phyloP scores from a whole-genome alignment of 441 rosid species.

The Erodium moschatum region DNA sequence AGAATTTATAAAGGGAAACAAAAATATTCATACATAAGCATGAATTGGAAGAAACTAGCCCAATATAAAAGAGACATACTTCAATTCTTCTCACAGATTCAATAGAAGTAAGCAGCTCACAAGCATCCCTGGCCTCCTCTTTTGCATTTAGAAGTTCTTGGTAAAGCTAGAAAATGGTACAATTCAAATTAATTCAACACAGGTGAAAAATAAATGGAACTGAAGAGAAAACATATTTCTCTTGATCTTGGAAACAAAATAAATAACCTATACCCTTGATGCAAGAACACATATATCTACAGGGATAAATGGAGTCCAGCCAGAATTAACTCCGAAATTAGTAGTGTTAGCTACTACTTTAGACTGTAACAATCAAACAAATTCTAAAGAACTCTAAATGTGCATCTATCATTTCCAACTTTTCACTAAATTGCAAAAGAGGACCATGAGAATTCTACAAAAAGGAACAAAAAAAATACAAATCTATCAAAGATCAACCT shows the following conservation, averaged over 20 bases:
- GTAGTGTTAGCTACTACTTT: background rate
- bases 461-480: background rate
- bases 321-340: constrained; percentile 5
- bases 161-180: constrained; percentile 38
- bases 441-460: background rate
- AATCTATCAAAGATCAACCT: background rate
- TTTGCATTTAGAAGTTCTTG: constrained; percentile 55
- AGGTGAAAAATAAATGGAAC: background rate
- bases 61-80: constrained; percentile 33
- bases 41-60: constrained; percentile 19
- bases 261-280: background rate
- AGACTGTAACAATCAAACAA: background rate
- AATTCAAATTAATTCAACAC: constrained; percentile 2
- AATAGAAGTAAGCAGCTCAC: constrained; percentile 41
- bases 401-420: background rate
- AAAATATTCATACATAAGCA: constrained; percentile 11
- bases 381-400: background rate
- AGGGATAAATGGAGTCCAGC: background rate
- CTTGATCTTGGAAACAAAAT: background rate
- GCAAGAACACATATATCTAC: background rate
- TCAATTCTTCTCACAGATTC: constrained; percentile 33
- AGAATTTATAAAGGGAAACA: background rate
- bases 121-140: constrained; percentile 51
- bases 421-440: background rate
- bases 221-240: background rate